Base-by-base conservation (phyloP, 176 grass and related monocot species). In the Avena eriantha region DNA sequence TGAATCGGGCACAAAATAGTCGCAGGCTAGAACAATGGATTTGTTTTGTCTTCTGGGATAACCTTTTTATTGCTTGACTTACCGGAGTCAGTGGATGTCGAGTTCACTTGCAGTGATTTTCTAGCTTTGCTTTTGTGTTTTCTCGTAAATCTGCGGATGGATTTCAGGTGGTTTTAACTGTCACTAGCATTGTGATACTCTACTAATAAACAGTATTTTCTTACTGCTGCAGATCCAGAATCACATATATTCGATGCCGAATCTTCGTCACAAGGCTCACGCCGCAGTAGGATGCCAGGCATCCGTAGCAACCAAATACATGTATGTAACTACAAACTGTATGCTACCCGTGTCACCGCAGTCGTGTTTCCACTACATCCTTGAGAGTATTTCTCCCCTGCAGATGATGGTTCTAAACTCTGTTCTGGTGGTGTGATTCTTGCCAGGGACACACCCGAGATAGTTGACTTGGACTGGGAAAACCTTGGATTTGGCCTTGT, bases 401-500 rank as follows among this genome's bases (percentile, higher is more conserved):
- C 1, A 0, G 19, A 23, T 29, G 46, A 54, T 17, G 48, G 54
- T 14, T 78, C 24, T 76, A 2, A 19, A n/a, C 15, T 21, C 59
- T 47, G 2, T 59, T 79, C 81, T 87, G 45, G 78, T 23, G 21
- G 26, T 80, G 55, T 39, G 31, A 45, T 43, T 86, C 29, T 79
- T 80, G 19, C 66, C 80, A 93, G 87, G 78, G 95, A 86, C 71
- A 69, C 92, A 57, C 34, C 82, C 10, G 89, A 92, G 3, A 74
- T 82, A 47, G 84, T 76, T 84, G 89, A 89, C 54, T 60, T 95
- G 81, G 93, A 95, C 74, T 97, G 95, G 93, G 93, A 97, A 18
- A 91, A 89, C 80, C 91, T 97, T 80, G 89, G 95, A 67, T 97
- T 91, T 47, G 95, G 87, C 46, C 85, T 93, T 68, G 83, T 95